phyloP scores from a whole-genome alignment of 495 filamentous ascomycete genomes.

The Penicilliopsis zonata region DNA sequence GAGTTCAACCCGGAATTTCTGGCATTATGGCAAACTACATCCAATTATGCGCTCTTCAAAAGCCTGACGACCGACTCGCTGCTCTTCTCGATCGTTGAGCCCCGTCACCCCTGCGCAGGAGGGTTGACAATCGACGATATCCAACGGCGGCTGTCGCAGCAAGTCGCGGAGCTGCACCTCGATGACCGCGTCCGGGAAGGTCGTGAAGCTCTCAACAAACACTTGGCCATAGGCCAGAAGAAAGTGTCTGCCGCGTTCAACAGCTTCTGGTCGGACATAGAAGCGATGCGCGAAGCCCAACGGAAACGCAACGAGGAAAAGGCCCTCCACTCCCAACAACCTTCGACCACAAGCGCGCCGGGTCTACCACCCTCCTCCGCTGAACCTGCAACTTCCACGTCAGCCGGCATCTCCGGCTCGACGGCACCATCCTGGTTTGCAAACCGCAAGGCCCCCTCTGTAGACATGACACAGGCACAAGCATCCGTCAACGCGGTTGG shows the following conservation, averaged over 20 bases:
- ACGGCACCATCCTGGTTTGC: constrained; percentile 14
- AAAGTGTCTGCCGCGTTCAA: constrained; percentile 76
- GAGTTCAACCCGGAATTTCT: constrained; percentile 70
- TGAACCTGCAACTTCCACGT: constrained; percentile 8
- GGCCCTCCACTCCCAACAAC: constrained; percentile 20
- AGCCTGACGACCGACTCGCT: constrained; percentile 67
- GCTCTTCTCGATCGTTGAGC: constrained; percentile 87
- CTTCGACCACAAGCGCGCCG: constrained; percentile 18
- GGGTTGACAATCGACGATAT: constrained; percentile 91
- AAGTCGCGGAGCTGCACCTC: constrained; percentile 76
- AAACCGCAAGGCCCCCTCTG: constrained; percentile 24
- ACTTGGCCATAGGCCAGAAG: constrained; percentile 70
- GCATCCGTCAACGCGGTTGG: constrained; percentile 54
- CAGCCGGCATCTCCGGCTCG: constrained; percentile 3
- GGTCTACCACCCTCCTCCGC: constrained; percentile 12
- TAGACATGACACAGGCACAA: constrained; percentile 54
- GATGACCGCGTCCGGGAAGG: constrained; percentile 73
- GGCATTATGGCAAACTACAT: constrained; percentile 68
- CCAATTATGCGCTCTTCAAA: constrained; percentile 81
- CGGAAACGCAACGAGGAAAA: constrained; percentile 53
- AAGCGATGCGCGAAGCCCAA: constrained; percentile 73
- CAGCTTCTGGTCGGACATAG: constrained; percentile 81
- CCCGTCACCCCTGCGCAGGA: constrained; percentile 87
- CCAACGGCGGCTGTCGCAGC: constrained; percentile 77
- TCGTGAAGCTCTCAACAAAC: constrained; percentile 65